phyloP scores from a whole-genome alignment of 2,329 filamentous ascomycete species.

The Botrytis aclada region DNA sequence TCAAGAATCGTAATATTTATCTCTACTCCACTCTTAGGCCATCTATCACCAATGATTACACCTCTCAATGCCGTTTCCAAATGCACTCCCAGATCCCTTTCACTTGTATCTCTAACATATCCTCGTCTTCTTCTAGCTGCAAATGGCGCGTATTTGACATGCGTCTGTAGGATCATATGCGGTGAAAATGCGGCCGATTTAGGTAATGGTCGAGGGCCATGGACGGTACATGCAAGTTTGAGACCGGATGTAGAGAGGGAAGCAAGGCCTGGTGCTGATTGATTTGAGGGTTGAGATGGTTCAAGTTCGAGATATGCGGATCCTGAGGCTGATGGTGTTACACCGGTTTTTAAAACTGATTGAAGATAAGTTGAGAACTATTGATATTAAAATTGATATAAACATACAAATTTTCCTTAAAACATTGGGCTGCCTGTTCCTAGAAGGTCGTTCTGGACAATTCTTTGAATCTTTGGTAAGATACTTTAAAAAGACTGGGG shows the following conservation, averaged over 20 bases:
- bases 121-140: slow-evolving; percentile 78
- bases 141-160: slow-evolving; percentile 96
- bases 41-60: slow-evolving; percentile 86
- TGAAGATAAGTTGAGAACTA: slow-evolving; percentile 7
- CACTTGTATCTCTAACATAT: slow-evolving; percentile 79
- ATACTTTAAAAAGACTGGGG: slow-evolving; percentile 65
- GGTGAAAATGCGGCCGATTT: slow-evolving; percentile 89
- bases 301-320: slow-evolving; percentile 80
- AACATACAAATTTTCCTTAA: slow-evolving; percentile 82
- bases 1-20: slow-evolving; percentile 90
- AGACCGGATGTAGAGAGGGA: slow-evolving; percentile 54
- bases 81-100: slow-evolving; percentile 87
- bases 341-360: slow-evolving; percentile 81
- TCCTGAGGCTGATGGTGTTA: slow-evolving; percentile 89
- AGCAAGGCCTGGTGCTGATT: slow-evolving; percentile 49
- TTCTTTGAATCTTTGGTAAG: slow-evolving; percentile 46
- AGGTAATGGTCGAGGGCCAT: slow-evolving; percentile 87
- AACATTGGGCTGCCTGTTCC: slow-evolving; percentile 63
- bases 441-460: slow-evolving; percentile 47
- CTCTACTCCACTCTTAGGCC: slow-evolving; percentile 98
- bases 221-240: slow-evolving; percentile 90
- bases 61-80: slow-evolving; percentile 87
- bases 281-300: slow-evolving; percentile 44
- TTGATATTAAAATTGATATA: neutral
- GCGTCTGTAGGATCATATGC: slow-evolving; percentile 85